Base-by-base conservation (phyloP, 1,139 yeast genomes). In the Yamadazyma atmosphaerica region DNA sequence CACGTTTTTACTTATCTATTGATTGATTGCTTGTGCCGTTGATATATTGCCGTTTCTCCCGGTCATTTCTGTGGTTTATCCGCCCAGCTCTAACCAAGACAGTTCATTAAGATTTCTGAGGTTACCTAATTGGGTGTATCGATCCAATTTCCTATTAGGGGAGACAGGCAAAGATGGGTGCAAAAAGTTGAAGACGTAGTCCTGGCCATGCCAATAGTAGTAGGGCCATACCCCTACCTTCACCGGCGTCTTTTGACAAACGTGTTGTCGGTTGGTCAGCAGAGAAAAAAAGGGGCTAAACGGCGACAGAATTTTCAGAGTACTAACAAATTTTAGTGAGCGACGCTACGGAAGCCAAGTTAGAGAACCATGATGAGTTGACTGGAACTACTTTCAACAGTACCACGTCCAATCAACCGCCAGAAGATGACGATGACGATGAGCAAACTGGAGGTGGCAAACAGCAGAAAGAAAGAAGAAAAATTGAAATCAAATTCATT, bases 401-500 rank as follows among this genome's bases (percentile, higher is more conserved):
- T n/a, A 28, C 45, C 10, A 32, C 43, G 4, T 37, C 44, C 12
- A 44, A 38, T 22, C 45, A 43, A 35, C 49, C 49, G 13, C 60
- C 61, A 9, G 74, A 64, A 41, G 74, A 67, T 35, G 87, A 82
- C 43, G 95, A 86, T 48, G 95, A 86, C 45, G 95, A 85, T 41
- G 85, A 78, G 48, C 77, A 75, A 47, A 68, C 78, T 40, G 69
- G 78, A 8, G 71, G 77, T 37, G 77, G 76, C 30, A 76, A 76
- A 56, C 72, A 66, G 42, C 79, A 62, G 47, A 80, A 89, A 58
- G 98, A 92, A 66, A 80, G 98, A 67, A 84, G 98, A 68, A 92
- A 92, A 68, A 92, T 92, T 59, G 98, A 92, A 65, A 92, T 92
- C 64, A 88, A 89, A 71, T 92, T 92, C 59, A 92, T 92, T 56